Base-by-base conservation (phyloP, 2,329 filamentous ascomycete species). In the Plectosphaerella sp. region DNA sequence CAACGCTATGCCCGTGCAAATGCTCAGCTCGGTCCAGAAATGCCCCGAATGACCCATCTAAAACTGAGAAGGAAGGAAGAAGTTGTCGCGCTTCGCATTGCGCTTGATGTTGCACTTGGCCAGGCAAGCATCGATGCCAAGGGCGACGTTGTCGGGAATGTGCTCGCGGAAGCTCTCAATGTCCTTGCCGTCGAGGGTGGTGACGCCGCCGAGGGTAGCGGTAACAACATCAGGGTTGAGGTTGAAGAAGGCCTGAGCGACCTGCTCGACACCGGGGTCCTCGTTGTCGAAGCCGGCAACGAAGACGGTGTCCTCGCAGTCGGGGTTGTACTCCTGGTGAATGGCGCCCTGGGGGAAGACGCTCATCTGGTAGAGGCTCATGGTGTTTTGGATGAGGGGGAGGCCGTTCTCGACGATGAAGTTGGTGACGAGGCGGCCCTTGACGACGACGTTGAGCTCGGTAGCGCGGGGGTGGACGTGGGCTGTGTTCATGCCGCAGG, bases 311-410 rank as follows among this genome's bases (percentile, higher is more conserved):
- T 71, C 66, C 41, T 69, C 66, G 59, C 78, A 79, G 52, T 74
- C 69, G 3, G 76, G 75, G 62, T 80, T 80, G 62, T 74, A 78
- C 55, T 79, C 73, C 2, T 72, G 71, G 58, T 80, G 77, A 10
- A 78, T 66, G 3, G 72, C 69, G 5, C 77, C 78, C 57, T 75
- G 69, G 2, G 75, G 76, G 61, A 80, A 78, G 10, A 77, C 70
- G 12, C 71, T 66, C 70, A 77, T 76, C 54, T 76, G 69, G 54
- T 66, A 72, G 4, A 61, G 63, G 3, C 61, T 59, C 49, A 77
- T 60, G 37, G 65, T 68, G 54, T 57, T 57, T 48, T 57, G 58
- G 48, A 73, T 67, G 22, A 70, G 63, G 7, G 61, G 53, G 15
- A 67, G 69, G 15, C 70, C 69, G 56, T 75, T 75, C 59, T 76